A percentile compares a stretch with the other conserved stretches of the same genome.
phyloP scores from a whole-genome alignment of 495 filamentous ascomycete species.

The Neurospora intermedia region DNA sequence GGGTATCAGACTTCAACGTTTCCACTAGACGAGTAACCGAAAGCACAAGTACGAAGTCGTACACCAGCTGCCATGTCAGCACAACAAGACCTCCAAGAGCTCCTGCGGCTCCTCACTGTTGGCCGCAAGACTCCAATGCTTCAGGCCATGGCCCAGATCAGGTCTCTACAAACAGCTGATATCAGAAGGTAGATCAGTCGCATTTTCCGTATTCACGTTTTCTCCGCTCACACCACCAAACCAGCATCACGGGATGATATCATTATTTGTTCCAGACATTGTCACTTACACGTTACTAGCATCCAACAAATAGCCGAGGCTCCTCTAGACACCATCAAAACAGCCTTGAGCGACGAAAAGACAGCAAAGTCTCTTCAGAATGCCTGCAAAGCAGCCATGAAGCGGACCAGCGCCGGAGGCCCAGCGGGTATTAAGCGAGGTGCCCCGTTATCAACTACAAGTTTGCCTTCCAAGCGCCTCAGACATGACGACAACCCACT shows the following conservation, averaged over 20 bases:
- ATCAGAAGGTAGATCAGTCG: constrained; percentile 44
- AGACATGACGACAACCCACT: constrained; percentile 27
- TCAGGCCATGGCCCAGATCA: constrained; percentile 56
- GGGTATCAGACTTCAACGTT: background rate
- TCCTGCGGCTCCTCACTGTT: constrained; percentile 69
- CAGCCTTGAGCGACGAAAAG: constrained; percentile 59
- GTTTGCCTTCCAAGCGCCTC: constrained; percentile 28
- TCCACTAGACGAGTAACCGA: too few species aligned
- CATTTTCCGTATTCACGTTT: background rate
- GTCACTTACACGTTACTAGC: constrained; percentile 20
- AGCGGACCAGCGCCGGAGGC: constrained; percentile 23
- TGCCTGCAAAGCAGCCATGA: constrained; percentile 53
- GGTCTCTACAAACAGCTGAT: constrained; percentile 51
- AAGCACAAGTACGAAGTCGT: background rate
- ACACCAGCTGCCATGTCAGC: constrained; percentile 30
- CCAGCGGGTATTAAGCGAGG: constrained; percentile 23
- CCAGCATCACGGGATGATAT: background rate
- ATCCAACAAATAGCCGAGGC: constrained; percentile 53
- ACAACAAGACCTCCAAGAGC: constrained; percentile 51
- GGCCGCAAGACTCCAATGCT: constrained; percentile 61
- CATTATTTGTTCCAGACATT: background rate
- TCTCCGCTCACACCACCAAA: background rate
- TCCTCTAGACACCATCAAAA: constrained; percentile 40
- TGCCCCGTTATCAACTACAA: constrained; percentile 7
- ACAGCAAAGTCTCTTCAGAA: constrained; percentile 55